Conservation (phyloP, 163 green algal species). For the Volvox carteri region DNA sequence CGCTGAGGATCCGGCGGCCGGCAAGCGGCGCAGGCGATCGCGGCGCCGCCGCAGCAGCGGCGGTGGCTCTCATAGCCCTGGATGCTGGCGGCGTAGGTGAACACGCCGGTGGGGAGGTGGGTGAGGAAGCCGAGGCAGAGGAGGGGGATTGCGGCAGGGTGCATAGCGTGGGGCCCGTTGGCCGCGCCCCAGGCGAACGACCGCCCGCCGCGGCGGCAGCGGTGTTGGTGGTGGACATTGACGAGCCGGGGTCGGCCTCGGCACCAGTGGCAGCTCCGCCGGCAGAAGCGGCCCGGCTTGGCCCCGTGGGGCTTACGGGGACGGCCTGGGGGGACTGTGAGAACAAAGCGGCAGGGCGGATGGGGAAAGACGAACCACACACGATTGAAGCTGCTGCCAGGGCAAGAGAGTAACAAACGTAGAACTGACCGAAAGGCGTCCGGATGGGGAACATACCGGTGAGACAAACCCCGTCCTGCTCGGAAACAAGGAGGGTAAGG, state of each 20-base stretch:
- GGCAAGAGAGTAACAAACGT: too few relatives aligned
- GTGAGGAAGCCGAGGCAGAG: neutral
- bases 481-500: neutral
- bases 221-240: neutral
- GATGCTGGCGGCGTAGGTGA: neutral
- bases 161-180: too few relatives aligned
- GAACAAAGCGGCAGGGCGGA: too few relatives aligned
- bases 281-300: neutral
- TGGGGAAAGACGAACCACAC: too few relatives aligned
- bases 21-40: neutral
- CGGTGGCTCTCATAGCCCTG: too few relatives aligned
- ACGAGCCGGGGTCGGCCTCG: neutral
- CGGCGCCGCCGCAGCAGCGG: neutral
- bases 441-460: too few relatives aligned
- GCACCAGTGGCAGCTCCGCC: neutral
- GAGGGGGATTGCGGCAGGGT: too few relatives aligned
- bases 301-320: neutral
- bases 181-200: too few relatives aligned
- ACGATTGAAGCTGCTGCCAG: too few relatives aligned
- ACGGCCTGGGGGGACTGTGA: conserved; percentile 2
- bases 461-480: too few relatives aligned
- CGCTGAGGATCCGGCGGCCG: neutral
- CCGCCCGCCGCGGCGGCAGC: too few relatives aligned
- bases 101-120: neutral
- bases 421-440: too few relatives aligned